Evolutionary conservation across 2,329 filamentous ascomycete genomes (phyloP).

Genomic region (Thermomyces lanuginosus): DNA sequence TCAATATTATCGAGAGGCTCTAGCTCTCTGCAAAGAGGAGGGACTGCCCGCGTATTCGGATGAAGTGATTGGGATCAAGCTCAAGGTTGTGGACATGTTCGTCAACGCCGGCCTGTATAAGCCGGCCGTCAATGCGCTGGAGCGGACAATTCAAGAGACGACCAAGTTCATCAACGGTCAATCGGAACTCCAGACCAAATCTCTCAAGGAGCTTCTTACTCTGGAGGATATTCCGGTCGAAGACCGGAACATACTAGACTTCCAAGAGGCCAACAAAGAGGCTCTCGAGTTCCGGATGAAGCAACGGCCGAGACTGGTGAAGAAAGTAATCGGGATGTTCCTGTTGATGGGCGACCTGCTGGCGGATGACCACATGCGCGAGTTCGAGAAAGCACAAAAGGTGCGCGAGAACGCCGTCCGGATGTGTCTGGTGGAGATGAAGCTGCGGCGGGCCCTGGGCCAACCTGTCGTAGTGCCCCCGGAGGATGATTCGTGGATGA

Average conservation of each 20-base stretch:
- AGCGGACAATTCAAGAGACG: constrained; percentile 57
- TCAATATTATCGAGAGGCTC: constrained; percentile 66
- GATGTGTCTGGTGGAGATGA: constrained; percentile 57
- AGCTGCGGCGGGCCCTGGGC: constrained; percentile 49
- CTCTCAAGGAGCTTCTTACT: no score
- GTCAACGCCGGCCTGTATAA: constrained; percentile 58
- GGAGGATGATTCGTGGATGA: constrained; percentile 22
- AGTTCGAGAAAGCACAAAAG: constrained; percentile 59
- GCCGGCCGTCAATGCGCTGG: constrained; percentile 58
- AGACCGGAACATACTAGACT: constrained; percentile 4
- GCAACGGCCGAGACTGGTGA: constrained; percentile 49
- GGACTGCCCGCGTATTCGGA: constrained; percentile 80
- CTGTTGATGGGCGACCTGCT: constrained; percentile 80
- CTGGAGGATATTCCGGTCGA: constrained; percentile 8
- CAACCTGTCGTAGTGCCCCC: constrained; percentile 41
- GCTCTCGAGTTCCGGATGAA: constrained; percentile 17
- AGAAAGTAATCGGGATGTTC: constrained; percentile 56
- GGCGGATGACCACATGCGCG: constrained; percentile 55
- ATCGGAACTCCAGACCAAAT: no score
- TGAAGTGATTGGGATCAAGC: constrained; percentile 76
- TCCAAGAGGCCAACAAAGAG: constrained; percentile 11
- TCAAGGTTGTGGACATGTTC: constrained; percentile 63
- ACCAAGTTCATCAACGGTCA: constrained; percentile 29
- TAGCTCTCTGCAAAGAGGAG: constrained; percentile 54
- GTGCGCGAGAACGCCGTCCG: constrained; percentile 68